phyloP scores from a whole-genome alignment of 2,329 filamentous ascomycete species.

The Ceratocystis papillata region DNA sequence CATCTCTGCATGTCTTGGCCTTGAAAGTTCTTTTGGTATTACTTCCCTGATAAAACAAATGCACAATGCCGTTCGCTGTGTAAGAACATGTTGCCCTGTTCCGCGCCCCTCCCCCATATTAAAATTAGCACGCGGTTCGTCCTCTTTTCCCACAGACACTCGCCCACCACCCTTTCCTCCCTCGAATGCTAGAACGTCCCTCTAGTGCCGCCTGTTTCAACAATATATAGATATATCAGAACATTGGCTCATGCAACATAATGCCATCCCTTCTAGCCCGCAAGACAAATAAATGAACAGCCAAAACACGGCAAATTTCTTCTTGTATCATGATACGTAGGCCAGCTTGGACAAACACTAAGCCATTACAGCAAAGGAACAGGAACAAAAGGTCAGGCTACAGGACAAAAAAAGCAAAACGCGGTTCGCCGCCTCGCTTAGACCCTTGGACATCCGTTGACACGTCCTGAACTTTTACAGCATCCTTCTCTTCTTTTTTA shows the following conservation, averaged over 20 bases:
- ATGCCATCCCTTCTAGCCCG: no score
- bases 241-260: not conserved
- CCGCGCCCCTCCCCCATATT: not conserved
- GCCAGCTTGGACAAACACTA: not conserved
- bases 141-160: not conserved
- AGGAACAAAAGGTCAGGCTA: not conserved
- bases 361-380: not conserved
- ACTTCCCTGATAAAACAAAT: not conserved
- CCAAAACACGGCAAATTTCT: not conserved
- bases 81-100: not conserved
- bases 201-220: not conserved
- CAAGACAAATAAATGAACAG: no score
- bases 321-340: not conserved
- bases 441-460: no score
- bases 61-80: not conserved
- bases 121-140: not conserved
- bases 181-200: not conserved
- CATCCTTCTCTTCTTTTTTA: no score
- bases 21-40: not conserved
- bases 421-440: no score
- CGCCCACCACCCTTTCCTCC: not conserved
- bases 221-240: not conserved
- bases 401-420: not conserved
- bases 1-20: constrained; percentile 9
- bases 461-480: no score